These are phyloP conservation scores for Boletus sp. DNA, from an alignment of 768 basidiomycete species.

Conservation along the genomic window DNA sequence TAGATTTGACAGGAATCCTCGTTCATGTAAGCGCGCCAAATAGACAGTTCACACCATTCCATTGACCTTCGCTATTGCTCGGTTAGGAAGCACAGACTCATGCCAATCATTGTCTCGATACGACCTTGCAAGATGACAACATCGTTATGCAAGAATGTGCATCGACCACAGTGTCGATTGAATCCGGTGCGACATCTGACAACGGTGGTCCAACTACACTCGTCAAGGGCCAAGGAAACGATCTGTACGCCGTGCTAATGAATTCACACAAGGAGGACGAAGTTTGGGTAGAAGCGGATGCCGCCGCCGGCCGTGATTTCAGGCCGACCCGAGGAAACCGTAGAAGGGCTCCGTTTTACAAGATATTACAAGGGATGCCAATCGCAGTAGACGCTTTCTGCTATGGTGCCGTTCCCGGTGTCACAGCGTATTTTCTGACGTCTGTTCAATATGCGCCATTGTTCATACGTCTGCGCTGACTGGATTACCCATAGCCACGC, in stretches of 20 bases:
- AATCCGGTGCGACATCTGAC: background rate
- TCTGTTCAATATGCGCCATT: conserved; percentile 28
- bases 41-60: conserved; percentile 5
- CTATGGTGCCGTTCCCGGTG: conserved; percentile 86
- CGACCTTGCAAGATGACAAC: conserved; percentile 12
- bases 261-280: conserved; percentile 76
- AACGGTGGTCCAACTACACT: background rate
- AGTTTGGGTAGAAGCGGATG: conserved; percentile 79
- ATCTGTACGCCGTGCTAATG: conserved; percentile 85
- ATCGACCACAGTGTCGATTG: background rate
- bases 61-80: conserved; percentile 5
- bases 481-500: conserved; percentile 62
- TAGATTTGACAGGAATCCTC: conserved; percentile 5
- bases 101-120: conserved; percentile 56
- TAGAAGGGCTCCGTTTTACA: conserved; percentile 90
- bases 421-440: conserved; percentile 92
- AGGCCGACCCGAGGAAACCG: conserved; percentile 49
- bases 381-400: conserved; percentile 97
- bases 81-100: conserved; percentile 49
- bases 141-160: background rate
- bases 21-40: conserved; percentile 26
- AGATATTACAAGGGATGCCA: conserved; percentile 93
- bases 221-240: conserved; percentile 6
- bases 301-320: conserved; percentile 46
- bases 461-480: conserved; percentile 7